Base-by-base conservation (phyloP, 2,329 filamentous ascomycete species). In the Colletotrichum costaricense region DNA sequence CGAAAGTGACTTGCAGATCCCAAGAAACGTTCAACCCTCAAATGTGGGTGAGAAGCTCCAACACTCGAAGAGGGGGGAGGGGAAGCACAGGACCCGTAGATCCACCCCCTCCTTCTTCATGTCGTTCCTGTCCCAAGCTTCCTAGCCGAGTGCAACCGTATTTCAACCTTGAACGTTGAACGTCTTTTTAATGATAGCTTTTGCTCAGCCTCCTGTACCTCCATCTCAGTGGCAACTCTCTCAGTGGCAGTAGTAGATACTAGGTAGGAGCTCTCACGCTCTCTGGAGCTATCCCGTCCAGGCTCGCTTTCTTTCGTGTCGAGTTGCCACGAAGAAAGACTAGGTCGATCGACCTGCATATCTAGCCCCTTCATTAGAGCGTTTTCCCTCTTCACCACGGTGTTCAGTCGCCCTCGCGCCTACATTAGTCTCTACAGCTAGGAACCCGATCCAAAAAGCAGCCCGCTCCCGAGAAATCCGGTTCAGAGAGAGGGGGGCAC, bases 31-130 rank as follows among this genome's bases (percentile, higher is more conserved):
- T 4, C 33, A 35, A 35, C 12, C 28, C n/a, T 52, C n/a, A n/a
- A n/a, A 5, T 35, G 54, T 49, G 42, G 42, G 42, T 49, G 42
- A 35, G 42, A 35, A 49, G 42, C 42, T 49, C 19, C 6, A 49
- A 49, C 19, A 22, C 3, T 9, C 19, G 42, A 22, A 22, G 42
- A 22, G 19, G 42, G 42, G 42, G 42, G 8, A 49, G 42, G 19
- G 42, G 42, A 49, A 49, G 33, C 33, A 49, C 52, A 58, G 62
- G 56, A 28, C 69, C 54, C 59, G 66, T 72, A 60, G 66, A 72
- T 68, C 66, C 69, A 72, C 69, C 66, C 59, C 69, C 66, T 69
- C 66, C 58, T 64, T 68, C 64, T 58, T 62, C 57, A 63, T 64
- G 65, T 64, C 58, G 58, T 55, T 64, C 66, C 35, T 30, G 64